These are phyloP conservation scores for Guyanaporus albipodus DNA, from an alignment of 768 basidiomycete genomes.

Conservation along the genomic window DNA sequence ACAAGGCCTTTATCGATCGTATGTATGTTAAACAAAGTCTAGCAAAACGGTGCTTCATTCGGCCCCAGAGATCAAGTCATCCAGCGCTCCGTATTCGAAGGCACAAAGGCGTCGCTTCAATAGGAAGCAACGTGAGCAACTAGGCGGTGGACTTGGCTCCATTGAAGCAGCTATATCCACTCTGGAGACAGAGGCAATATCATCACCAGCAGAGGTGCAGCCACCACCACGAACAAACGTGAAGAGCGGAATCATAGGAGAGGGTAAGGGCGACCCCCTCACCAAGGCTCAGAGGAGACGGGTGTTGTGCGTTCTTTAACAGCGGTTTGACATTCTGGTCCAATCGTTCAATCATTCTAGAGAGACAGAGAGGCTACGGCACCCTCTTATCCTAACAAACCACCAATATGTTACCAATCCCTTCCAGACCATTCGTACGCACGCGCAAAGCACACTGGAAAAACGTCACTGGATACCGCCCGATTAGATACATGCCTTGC, in stretches of 20 bases:
- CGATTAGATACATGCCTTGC: too few relatives aligned
- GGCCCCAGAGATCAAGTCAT: conserved; percentile 44
- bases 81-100: conserved; percentile 60
- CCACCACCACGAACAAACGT: conserved; percentile 16
- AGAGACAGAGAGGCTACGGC: conserved; percentile 60
- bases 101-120: conserved; percentile 68
- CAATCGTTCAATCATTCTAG: conserved; percentile 36
- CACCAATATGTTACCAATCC: conserved; percentile 65
- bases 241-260: conserved; percentile 58
- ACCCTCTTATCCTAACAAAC: conserved; percentile 65
- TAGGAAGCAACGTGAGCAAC: conserved; percentile 60
- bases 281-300: conserved; percentile 62
- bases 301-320: conserved; percentile 53
- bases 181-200: conserved; percentile 39
- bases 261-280: conserved; percentile 56
- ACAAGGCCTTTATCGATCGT: conserved; percentile 69
- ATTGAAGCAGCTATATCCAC: conserved; percentile 53
- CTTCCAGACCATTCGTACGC: conserved; percentile 73
- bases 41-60: background rate
- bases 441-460: conserved; percentile 73
- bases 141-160: conserved; percentile 47
- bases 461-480: conserved; percentile 36
- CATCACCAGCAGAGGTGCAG: conserved; percentile 14
- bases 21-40: conserved; percentile 15
- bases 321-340: background rate